phyloP scores from a whole-genome alignment of 2,329 filamentous ascomycete species.

The Fusarium tanahbumbuense region DNA sequence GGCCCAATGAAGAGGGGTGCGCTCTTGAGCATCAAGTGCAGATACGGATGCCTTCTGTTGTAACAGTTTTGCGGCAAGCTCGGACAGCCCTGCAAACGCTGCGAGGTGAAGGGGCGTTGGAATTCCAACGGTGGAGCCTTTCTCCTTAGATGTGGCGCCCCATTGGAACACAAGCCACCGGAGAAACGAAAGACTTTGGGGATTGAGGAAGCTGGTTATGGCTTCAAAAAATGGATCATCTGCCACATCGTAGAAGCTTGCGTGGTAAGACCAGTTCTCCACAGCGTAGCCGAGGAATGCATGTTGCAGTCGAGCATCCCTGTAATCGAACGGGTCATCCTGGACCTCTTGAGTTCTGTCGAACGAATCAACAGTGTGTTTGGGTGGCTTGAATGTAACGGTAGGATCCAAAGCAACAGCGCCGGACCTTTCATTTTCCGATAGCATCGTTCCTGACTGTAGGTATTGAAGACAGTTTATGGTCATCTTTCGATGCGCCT shows the following conservation, averaged over 20 bases:
- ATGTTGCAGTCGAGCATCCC: constrained; percentile 30
- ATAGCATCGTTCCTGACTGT: constrained; percentile 28
- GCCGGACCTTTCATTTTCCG: constrained; percentile 4
- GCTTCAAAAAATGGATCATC: constrained; percentile 25
- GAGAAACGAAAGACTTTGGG: constrained; percentile 10
- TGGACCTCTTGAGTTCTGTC: background rate
- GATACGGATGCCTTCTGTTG: constrained; percentile 5
- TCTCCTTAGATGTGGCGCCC: constrained; percentile 19
- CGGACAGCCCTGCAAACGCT: constrained; percentile 35
- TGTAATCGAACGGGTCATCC: constrained; percentile 22
- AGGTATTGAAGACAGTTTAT: constrained; percentile 35
- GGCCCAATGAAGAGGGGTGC: constrained; percentile 39
- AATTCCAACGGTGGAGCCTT: constrained; percentile 8
- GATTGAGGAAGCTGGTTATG: constrained; percentile 13
- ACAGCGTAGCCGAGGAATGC: constrained; percentile 39
- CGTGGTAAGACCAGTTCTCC: constrained; percentile 42
- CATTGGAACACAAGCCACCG: constrained; percentile 38
- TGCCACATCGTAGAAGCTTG: constrained; percentile 29
- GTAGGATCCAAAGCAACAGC: background rate
- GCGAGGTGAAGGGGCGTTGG: constrained; percentile 37
- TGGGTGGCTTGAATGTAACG: constrained; percentile 7
- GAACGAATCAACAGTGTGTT: background rate
- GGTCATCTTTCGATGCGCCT: constrained; percentile 39
- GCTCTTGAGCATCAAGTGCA: constrained; percentile 20
- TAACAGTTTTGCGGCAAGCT: constrained; percentile 16